phyloP scores from a whole-genome alignment of 1,284 basidiomycete species.

The Acaromyces ingoldii region DNA sequence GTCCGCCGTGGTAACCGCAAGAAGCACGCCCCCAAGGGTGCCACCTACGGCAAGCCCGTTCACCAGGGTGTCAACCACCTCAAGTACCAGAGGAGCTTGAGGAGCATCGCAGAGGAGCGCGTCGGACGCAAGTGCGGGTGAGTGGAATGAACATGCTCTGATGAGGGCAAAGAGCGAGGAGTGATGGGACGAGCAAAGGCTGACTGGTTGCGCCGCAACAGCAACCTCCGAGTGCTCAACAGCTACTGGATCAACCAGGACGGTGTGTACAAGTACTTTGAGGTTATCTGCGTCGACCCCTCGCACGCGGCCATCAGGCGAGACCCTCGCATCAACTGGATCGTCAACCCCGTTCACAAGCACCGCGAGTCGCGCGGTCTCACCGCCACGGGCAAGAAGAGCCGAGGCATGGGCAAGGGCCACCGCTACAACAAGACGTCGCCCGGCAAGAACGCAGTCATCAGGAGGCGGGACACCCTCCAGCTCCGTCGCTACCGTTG shows the following conservation, averaged over 20 bases:
- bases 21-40: constrained; percentile 96
- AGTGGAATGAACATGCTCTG: neutral
- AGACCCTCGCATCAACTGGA: constrained; percentile 98
- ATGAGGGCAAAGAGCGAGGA: neutral
- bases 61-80: constrained; percentile 99
- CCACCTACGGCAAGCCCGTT: constrained; percentile 98
- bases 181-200: neutral
- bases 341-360: constrained; percentile 96
- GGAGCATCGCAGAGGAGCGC: constrained; percentile 94
- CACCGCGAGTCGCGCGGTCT: constrained; percentile 95
- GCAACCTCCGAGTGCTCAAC: constrained; percentile 79
- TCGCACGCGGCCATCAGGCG: constrained; percentile 85
- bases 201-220: neutral
- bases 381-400: constrained; percentile 87
- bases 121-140: constrained; percentile 85
- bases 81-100: constrained; percentile 92
- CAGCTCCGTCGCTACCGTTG: constrained; percentile 95
- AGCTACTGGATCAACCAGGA: constrained; percentile 99
- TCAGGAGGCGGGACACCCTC: constrained; percentile 83
- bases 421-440: constrained; percentile 84
- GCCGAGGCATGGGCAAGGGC: constrained; percentile 74
- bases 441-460: constrained; percentile 71
- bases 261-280: constrained; percentile 98
- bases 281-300: constrained; percentile 96
- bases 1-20: constrained; percentile 99